Evolutionary conservation across 805 yeast species (phyloP).

Genomic region (Nematodospora valgi): DNA sequence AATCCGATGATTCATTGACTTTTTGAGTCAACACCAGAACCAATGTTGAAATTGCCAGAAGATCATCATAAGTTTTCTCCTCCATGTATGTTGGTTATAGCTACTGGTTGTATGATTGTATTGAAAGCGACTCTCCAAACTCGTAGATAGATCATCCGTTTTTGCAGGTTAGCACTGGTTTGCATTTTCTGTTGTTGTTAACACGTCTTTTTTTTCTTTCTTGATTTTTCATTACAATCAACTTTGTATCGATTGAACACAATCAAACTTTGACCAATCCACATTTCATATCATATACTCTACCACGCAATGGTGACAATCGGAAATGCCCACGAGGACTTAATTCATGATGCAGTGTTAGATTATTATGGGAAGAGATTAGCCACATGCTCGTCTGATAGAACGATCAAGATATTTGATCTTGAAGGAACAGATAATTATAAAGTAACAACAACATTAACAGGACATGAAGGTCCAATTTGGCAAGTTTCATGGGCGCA

Average conservation of each 20-base stretch:
- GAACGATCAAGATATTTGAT: conserved; percentile 91
- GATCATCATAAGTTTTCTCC: conserved; percentile 19
- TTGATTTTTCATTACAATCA: conserved; percentile 1
- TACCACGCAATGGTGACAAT: conserved; percentile 66
- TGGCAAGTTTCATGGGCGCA: conserved; percentile 99
- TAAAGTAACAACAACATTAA: conserved; percentile 75
- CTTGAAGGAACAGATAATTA: conserved; percentile 79
- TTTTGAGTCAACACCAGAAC: conserved; percentile 17
- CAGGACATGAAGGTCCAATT: conserved; percentile 97
- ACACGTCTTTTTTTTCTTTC: conserved; percentile 10
- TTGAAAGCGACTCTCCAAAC: too few species aligned
- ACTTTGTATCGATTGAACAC: not conserved
- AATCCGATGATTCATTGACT: conserved; percentile 17
- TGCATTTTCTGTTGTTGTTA: conserved; percentile 1
- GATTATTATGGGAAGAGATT: conserved; percentile 95
- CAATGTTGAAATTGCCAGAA: conserved; percentile 14
- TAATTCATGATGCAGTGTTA: conserved; percentile 94
- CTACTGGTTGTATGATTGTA: not conserved
- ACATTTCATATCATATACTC: too few species aligned
- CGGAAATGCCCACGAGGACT: conserved; percentile 86
- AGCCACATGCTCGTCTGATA: conserved; percentile 96
- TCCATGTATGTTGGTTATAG: conserved; percentile 7
- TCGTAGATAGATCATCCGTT: too few species aligned
- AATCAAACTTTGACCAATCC: too few species aligned
- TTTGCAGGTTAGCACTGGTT: not conserved